These are phyloP conservation scores for Hanseniaspora lachancei DNA, from an alignment of 805 yeast species.

Conservation along the genomic window DNA sequence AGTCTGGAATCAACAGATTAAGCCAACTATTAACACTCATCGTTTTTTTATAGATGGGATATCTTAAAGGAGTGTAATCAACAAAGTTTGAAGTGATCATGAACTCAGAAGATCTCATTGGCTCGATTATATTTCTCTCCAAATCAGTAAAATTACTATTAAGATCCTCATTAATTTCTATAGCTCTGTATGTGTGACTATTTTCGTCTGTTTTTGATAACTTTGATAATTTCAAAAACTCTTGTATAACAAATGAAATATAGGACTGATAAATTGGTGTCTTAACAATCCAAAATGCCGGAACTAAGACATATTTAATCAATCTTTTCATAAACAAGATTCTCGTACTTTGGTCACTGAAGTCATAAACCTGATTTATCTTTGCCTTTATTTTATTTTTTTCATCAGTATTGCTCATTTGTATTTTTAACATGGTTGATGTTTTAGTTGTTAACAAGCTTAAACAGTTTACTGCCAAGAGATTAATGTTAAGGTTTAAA, in stretches of 20 bases:
- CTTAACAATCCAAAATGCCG: slow-evolving; percentile 78
- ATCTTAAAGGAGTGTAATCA: slow-evolving; percentile 34
- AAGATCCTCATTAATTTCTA: slow-evolving; percentile 39
- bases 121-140: slow-evolving; percentile 60
- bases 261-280: slow-evolving; percentile 75
- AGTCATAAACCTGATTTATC: slow-evolving; percentile 42
- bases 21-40: slow-evolving; percentile 62
- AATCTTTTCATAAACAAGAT: slow-evolving; percentile 50
- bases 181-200: slow-evolving; percentile 16
- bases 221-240: slow-evolving; percentile 54
- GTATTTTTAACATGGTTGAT: slow-evolving; percentile 39
- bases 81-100: slow-evolving; percentile 41
- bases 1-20: slow-evolving; percentile 49
- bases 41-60: slow-evolving; percentile 51
- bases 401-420: slow-evolving; percentile 30
- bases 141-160: slow-evolving; percentile 41
- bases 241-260: slow-evolving; percentile 82
- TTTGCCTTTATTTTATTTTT: not conserved
- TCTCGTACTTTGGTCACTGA: slow-evolving; percentile 50
- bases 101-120: slow-evolving; percentile 62
- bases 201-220: slow-evolving; percentile 29
- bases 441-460: slow-evolving; percentile 71
- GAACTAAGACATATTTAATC: slow-evolving; percentile 58
- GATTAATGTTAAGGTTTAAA: slow-evolving; percentile 37
- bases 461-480: slow-evolving; percentile 53